Conservation (phyloP, 768 basidiomycete species). For the Ramaria sp. region DNA sequence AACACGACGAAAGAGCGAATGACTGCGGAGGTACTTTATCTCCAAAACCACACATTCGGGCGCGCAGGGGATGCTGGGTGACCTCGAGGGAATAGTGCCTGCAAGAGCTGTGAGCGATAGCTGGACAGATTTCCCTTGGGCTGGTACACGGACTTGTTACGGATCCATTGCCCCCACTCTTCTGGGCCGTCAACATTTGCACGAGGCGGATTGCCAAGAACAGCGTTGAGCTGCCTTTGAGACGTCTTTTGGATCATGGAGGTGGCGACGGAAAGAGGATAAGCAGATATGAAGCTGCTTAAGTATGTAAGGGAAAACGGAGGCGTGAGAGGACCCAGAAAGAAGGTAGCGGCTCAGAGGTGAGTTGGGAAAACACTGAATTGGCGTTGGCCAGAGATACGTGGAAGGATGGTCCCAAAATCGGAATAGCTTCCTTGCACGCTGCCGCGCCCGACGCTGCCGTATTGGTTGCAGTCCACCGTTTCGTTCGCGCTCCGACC, state of each 20-base stretch:
- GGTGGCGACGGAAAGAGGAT: conserved; percentile 10
- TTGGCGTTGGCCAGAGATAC: not conserved
- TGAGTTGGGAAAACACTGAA: not conserved
- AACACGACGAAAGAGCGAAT: conserved; percentile 11
- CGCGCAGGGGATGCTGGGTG: conserved; percentile 80
- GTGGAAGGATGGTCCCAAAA: not conserved
- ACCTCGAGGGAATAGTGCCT: conserved; percentile 80
- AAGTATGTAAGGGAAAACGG: not conserved
- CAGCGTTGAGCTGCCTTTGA: conserved; percentile 24
- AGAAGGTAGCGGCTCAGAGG: not conserved
- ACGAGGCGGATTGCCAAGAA: conserved; percentile 23
- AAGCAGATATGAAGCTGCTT: conserved; percentile 15
- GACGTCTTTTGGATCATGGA: conserved; percentile 55
- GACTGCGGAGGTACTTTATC: conserved; percentile 58
- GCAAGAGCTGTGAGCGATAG: not conserved
- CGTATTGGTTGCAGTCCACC: not conserved
- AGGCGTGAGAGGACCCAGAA: conserved; percentile 2
- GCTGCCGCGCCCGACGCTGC: not conserved
- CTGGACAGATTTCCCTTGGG: not conserved
- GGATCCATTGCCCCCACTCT: conserved; percentile 62
- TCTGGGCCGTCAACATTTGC: conserved; percentile 33
- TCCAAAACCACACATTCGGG: conserved; percentile 94
- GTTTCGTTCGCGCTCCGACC: too few species aligned
- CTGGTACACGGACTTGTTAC: conserved; percentile 34
- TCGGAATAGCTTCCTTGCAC: not conserved